Evolutionary conservation across 2,329 filamentous ascomycete species (phyloP).

Genomic region (Colletotrichum salicis): DNA sequence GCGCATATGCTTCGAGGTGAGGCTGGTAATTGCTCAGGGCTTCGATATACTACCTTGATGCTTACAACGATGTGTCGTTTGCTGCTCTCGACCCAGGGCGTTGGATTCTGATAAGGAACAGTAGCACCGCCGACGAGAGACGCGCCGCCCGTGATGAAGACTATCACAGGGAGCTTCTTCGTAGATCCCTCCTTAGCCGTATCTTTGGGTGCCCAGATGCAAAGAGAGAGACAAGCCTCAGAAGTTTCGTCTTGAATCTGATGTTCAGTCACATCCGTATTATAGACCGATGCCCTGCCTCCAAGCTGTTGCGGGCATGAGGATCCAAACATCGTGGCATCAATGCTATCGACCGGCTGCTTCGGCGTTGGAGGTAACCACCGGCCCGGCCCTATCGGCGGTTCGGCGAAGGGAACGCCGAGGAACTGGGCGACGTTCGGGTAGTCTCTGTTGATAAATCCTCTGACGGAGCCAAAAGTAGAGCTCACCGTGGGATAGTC

Average conservation of each 20-base stretch:
- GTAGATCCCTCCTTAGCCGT: no score
- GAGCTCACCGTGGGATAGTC: background rate
- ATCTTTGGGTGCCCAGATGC: no score
- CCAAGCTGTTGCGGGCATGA: slow-evolving; percentile 5
- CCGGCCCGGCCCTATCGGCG: background rate
- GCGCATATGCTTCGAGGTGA: no score
- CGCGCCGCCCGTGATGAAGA: no score
- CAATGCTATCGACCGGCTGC: background rate
- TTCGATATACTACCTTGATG: no score
- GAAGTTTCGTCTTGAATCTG: slow-evolving; percentile 7
- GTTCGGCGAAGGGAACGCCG: background rate
- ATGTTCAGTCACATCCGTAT: slow-evolving; percentile 2
- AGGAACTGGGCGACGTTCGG: background rate
- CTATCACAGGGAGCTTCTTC: no score
- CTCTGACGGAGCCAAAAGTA: background rate
- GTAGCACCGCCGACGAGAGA: no score
- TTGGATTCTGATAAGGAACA: no score
- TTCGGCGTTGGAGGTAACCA: slow-evolving; percentile 1
- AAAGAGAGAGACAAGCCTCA: background rate
- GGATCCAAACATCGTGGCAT: background rate
- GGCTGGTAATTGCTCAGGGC: no score
- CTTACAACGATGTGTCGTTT: no score
- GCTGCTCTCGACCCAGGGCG: no score
- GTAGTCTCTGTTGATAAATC: background rate
- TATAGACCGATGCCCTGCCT: background rate